Evolutionary conservation across 306 rosid genomes (phyloP).

Genomic region (Begonia masoniana): DNA sequence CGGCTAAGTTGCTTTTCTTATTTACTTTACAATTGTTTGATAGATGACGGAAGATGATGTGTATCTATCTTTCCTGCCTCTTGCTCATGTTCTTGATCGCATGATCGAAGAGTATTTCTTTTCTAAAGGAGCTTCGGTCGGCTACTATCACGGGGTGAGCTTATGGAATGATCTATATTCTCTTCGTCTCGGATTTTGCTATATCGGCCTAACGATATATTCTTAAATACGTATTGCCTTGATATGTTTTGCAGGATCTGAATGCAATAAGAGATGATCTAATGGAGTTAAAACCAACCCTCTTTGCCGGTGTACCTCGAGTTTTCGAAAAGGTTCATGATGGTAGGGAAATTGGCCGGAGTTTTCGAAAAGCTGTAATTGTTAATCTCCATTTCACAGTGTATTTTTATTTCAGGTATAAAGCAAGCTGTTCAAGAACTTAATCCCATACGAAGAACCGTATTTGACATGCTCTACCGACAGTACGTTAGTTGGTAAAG

Average conservation of each 20-base stretch:
- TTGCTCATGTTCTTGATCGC: slow-evolving; percentile 81
- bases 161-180: background rate
- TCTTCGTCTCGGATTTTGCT: background rate
- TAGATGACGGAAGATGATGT: slow-evolving; percentile 72
- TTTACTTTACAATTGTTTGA: slow-evolving; percentile 3
- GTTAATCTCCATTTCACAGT: too few species aligned
- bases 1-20: too few species aligned
- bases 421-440: slow-evolving; percentile 60
- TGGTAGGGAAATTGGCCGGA: slow-evolving; percentile 23
- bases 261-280: slow-evolving; percentile 56
- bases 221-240: too few species aligned
- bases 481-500: slow-evolving; percentile 21
- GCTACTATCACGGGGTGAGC: slow-evolving; percentile 85
- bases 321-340: slow-evolving; percentile 64
- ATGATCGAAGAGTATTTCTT: slow-evolving; percentile 68
- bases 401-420: slow-evolving; percentile 39
- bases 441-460: slow-evolving; percentile 47
- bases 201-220: too few species aligned
- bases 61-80: slow-evolving; percentile 81
- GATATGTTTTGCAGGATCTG: slow-evolving; percentile 39
- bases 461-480: slow-evolving; percentile 56
- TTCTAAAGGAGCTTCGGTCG: slow-evolving; percentile 69
- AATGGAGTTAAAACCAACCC: slow-evolving; percentile 69
- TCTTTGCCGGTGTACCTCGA: slow-evolving; percentile 76
- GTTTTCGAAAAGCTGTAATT: too few species aligned